Base-by-base conservation (phyloP, 192 early-diverging fungal genomes). In the Kickxella alabastrina region DNA sequence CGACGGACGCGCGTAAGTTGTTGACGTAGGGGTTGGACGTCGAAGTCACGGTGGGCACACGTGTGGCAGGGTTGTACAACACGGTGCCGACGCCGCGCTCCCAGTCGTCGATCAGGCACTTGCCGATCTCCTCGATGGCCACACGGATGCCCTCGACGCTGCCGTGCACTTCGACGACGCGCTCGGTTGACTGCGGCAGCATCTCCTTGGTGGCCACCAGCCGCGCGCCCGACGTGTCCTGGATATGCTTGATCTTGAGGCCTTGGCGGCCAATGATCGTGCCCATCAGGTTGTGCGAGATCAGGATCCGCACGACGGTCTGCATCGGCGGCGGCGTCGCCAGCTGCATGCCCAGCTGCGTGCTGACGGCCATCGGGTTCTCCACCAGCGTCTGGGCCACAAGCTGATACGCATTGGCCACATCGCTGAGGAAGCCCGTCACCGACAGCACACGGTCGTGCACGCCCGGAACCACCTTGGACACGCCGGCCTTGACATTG, bases 191-290 rank as follows among this genome's bases (percentile, higher is more conserved):
- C 63, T 92, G 87, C 23, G 92, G 92, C 21, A 98, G 76, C 77
- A 92, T 87, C 52, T 95, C 90, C 68, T 95, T 93, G 48, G 87
- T 83, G 6, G 94, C 89, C 24, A 83, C 84, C 74, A 97, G 82
- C 29, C 87, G 85, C 9, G 88, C 89, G 28, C 86, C 83, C n/a
- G 91, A 92, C 13, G 80, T 68, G 37, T 94, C 89, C 77, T 97
- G 95, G 46, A 98, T 90, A 59, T 93, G 88, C 79, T 93, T 96
- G 69, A 98, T 97, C 77, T 91, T 92, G 50, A 80, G 59, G 41
- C 94, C 94, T 62, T 85, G 85, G 55, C 93, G 90, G 29, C 96
- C 96, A 73, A 98, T 96, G 52, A 98, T 81, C 45, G 85, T 87
- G 17, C 90, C 90, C 85, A 98, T 93, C 37, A 89, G 73, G 55